phyloP scores from a whole-genome alignment of 1,139 yeast genomes.

The Magnusiomyces suaveolens region DNA sequence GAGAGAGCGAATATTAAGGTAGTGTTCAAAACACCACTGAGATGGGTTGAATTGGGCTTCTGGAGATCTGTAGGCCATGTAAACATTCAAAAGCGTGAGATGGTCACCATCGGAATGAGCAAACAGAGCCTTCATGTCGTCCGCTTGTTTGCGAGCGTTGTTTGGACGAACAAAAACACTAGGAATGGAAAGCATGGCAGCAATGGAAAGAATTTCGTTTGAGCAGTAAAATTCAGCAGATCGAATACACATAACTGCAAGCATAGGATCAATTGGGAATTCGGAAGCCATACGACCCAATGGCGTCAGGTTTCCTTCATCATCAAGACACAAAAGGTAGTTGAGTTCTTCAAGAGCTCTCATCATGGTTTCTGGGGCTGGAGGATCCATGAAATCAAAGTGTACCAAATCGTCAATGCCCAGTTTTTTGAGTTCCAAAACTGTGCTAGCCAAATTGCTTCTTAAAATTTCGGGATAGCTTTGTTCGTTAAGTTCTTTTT shows the following conservation, averaged over 20 bases:
- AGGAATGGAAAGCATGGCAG: constrained; percentile 87
- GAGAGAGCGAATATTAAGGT: constrained; percentile 71
- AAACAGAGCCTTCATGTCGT: constrained; percentile 77
- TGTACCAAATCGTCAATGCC: constrained; percentile 95
- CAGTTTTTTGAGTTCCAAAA: constrained; percentile 80
- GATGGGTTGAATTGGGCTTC: constrained; percentile 46
- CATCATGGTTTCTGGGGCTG: constrained; percentile 99
- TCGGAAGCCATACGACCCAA: constrained; percentile 84
- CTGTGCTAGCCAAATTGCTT: constrained; percentile 84
- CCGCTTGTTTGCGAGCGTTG: constrained; percentile 80
- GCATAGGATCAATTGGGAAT: constrained; percentile 92
- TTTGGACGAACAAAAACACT: constrained; percentile 91
- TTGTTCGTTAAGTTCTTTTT: constrained; percentile 87
- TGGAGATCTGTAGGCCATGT: constrained; percentile 61
- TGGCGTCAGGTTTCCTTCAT: constrained; percentile 82
- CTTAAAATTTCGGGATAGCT: constrained; percentile 92
- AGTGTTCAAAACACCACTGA: constrained; percentile 86
- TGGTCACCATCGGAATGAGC: constrained; percentile 97
- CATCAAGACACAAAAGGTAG: constrained; percentile 80
- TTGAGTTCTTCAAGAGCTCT: constrained; percentile 93
- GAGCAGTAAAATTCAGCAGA: constrained; percentile 81
- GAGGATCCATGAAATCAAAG: constrained; percentile 98
- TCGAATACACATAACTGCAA: constrained; percentile 86
- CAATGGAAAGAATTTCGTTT: constrained; percentile 78
- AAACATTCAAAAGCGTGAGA: constrained; percentile 79